These are phyloP conservation scores for Leccinum angustisporum DNA, from an alignment of 1,284 basidiomycete species.

Conservation along the genomic window DNA sequence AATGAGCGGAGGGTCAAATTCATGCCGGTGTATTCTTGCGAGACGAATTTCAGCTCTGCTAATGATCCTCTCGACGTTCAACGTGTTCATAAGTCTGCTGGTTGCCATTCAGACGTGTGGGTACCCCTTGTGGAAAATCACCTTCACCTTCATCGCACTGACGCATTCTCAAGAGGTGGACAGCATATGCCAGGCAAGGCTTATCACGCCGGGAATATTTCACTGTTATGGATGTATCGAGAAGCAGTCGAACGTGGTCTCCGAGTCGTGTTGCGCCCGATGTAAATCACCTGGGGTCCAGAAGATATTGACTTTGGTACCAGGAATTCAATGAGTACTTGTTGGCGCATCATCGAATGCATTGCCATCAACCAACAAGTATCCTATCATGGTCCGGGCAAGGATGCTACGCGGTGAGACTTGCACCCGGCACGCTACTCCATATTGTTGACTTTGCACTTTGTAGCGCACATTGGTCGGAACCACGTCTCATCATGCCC, in stretches of 20 bases:
- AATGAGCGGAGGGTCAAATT: constrained; percentile 44
- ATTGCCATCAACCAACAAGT: constrained; percentile 5
- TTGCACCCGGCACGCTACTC: background rate
- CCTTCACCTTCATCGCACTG: background rate
- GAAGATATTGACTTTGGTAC: constrained; percentile 16
- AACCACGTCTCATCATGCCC: background rate
- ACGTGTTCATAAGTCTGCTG: background rate
- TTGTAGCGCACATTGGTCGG: background rate
- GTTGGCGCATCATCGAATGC: constrained; percentile 22
- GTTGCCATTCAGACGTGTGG: constrained; percentile 29
- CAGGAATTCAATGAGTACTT: constrained; percentile 14
- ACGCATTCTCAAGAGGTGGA: constrained; percentile 11
- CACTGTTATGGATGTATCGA: constrained; percentile 21
- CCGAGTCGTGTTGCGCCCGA: constrained; percentile 4
- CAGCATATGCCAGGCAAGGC: background rate
- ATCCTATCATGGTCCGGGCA: background rate
- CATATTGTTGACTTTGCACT: background rate
- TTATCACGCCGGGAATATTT: constrained; percentile 15
- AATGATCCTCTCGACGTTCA: background rate
- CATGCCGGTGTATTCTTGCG: constrained; percentile 38
- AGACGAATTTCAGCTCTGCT: constrained; percentile 22
- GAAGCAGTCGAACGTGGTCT: constrained; percentile 18
- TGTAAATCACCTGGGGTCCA: constrained; percentile 6
- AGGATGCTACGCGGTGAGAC: background rate
- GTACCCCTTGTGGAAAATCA: background rate